Evolutionary conservation across 2,329 filamentous ascomycete species (phyloP).

Genomic region (Phyllosticta paracitricarpa): DNA sequence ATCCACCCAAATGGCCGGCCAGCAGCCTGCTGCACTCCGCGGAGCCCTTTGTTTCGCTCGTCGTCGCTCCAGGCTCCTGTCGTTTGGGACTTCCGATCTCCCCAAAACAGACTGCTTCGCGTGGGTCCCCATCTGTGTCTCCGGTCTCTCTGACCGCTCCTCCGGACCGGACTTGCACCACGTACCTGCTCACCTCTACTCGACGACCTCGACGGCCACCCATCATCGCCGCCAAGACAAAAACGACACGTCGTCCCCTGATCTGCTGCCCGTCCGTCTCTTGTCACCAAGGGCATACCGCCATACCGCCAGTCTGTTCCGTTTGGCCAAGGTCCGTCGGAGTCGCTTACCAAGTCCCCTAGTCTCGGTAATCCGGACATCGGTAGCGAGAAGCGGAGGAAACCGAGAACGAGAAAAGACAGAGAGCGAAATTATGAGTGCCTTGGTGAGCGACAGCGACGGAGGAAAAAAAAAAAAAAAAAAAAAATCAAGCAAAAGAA

Average conservation of each 20-base stretch:
- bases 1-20: too few relatives aligned
- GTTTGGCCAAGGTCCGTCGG: background rate
- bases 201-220: background rate
- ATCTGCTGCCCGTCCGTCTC: background rate
- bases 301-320: background rate
- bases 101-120: background rate
- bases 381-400: background rate
- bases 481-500: background rate
- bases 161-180: background rate
- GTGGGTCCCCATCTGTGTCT: background rate
- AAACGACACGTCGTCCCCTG: background rate
- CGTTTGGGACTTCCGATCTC: background rate
- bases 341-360: background rate
- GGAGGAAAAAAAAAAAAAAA: background rate
- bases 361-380: background rate
- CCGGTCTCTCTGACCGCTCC: background rate
- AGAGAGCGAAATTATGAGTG: background rate
- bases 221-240: background rate
- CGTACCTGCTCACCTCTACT: background rate
- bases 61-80: background rate
- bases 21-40: background rate
- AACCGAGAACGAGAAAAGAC: background rate
- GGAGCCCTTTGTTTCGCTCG: too few relatives aligned
- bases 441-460: background rate
- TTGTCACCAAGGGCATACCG: background rate